A percentile compares a stretch with the other conserved stretches of the same genome.
These are phyloP conservation scores for Gossypioides kirkii DNA, from an alignment of 345 rosid species.

Conservation along the genomic window DNA sequence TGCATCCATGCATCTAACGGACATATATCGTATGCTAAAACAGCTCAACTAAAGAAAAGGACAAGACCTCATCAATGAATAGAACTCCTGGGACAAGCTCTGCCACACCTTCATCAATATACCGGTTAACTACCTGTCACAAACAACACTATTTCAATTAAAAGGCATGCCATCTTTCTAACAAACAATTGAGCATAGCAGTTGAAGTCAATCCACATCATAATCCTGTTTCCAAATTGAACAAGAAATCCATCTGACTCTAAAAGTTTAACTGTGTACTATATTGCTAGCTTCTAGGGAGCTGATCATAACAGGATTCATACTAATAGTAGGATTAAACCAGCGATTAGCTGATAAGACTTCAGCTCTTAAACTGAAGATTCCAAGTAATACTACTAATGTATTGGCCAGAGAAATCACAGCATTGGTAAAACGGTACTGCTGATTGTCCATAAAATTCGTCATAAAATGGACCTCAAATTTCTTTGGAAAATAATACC, in stretches of 20 bases:
- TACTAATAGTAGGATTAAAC: not conserved
- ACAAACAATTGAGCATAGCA: not conserved
- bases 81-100: conserved; percentile 98
- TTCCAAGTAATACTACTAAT: not conserved
- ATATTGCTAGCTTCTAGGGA: not conserved
- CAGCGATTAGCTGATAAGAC: not conserved
- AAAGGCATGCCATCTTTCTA: not conserved
- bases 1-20: not conserved
- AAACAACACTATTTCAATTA: conserved; percentile 15
- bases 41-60: conserved; percentile 7
- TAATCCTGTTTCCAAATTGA: not conserved
- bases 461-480: not conserved
- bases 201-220: not conserved
- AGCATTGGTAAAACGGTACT: not conserved
- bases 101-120: conserved; percentile 92
- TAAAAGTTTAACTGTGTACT: not conserved
- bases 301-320: not conserved
- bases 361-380: not conserved
- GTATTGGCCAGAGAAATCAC: not conserved
- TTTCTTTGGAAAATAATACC: conserved; percentile 33
- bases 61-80: conserved; percentile 87
- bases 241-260: not conserved
- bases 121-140: conserved; percentile 87
- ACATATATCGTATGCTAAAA: not conserved
- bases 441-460: not conserved